Conservation (phyloP, 768 basidiomycete species). For the Lactarius quietus region DNA sequence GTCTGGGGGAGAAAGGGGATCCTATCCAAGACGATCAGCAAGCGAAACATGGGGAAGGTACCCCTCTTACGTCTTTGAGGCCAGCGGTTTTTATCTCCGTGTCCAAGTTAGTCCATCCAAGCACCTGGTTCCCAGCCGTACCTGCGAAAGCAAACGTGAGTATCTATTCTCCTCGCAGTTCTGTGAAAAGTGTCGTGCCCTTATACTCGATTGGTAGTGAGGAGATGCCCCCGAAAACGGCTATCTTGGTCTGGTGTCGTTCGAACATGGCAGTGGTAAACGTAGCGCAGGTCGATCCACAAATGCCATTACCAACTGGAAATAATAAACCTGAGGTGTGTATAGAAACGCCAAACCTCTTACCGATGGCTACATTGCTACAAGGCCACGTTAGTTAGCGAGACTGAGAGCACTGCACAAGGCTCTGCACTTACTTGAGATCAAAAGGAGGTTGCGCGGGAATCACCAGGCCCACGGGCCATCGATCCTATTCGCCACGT, state of each 20-base stretch:
- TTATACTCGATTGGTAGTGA: slow-evolving; percentile 46
- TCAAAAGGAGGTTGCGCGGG: slow-evolving; percentile 20
- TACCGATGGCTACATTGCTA: slow-evolving; percentile 23
- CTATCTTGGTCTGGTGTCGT: slow-evolving; percentile 44
- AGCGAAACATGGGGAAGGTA: neutral
- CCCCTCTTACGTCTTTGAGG: slow-evolving; percentile 32
- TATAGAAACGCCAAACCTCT: neutral
- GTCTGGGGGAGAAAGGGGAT: slow-evolving; percentile 37
- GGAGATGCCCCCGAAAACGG: slow-evolving; percentile 50
- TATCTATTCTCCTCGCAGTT: neutral
- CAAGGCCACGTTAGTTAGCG: neutral
- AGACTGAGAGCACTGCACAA: no score
- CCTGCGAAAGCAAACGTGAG: slow-evolving; percentile 12
- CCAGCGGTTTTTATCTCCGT: slow-evolving; percentile 24
- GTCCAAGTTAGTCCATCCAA: neutral
- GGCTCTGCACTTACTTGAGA: slow-evolving; percentile 10
- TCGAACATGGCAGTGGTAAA: slow-evolving; percentile 56
- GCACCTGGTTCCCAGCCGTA: slow-evolving; percentile 9
- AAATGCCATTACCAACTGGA: slow-evolving; percentile 30
- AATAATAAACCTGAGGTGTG: neutral
- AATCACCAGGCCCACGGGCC: slow-evolving; percentile 25
- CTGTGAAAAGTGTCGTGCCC: slow-evolving; percentile 28
- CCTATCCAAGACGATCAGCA: slow-evolving; percentile 23
- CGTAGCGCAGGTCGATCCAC: slow-evolving; percentile 55
- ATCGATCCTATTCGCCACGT: slow-evolving; percentile 32